Evolutionary conservation across 2,329 filamentous ascomycete genomes (phyloP).

Genomic region (Arthrobotrys conoides): DNA sequence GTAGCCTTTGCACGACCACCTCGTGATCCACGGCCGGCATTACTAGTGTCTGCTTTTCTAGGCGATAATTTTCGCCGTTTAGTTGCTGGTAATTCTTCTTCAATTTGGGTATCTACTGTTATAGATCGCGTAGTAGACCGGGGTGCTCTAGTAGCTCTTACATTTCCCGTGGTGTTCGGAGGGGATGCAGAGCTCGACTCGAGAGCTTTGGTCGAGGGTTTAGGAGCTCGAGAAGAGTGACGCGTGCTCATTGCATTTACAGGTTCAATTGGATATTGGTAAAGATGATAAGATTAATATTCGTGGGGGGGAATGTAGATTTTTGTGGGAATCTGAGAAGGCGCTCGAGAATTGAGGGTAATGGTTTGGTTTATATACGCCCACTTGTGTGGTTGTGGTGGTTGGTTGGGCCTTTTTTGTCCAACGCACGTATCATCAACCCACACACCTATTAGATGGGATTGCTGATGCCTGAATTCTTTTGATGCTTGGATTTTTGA

Average conservation of each 20-base stretch:
- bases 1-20: slow-evolving; percentile 4
- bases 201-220: slow-evolving; percentile 35
- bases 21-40: slow-evolving; percentile 1
- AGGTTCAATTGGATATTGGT: slow-evolving; percentile 7
- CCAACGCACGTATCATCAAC: slow-evolving; percentile 9
- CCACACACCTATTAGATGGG: background rate
- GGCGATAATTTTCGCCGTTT: slow-evolving; percentile 51
- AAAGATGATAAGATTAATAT: slow-evolving; percentile 1
- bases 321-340: background rate
- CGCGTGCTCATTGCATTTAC: slow-evolving; percentile 55
- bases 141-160: slow-evolving; percentile 4
- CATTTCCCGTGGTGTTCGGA: slow-evolving; percentile 24
- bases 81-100: slow-evolving; percentile 42
- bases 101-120: slow-evolving; percentile 1
- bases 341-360: background rate
- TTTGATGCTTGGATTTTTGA: no score
- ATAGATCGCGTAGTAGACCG: slow-evolving; percentile 21
- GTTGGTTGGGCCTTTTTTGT: slow-evolving; percentile 12
- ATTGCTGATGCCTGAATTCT: background rate
- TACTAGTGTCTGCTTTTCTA: background rate
- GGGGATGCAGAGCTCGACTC: slow-evolving; percentile 46
- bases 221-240: slow-evolving; percentile 46
- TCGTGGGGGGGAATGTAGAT: background rate
- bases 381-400: slow-evolving; percentile 16
- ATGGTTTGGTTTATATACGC: slow-evolving; percentile 22